A percentile compares a stretch with the other conserved stretches of the same genome.
These are phyloP conservation scores for Candida jianshihensis DNA, from an alignment of 805 yeast genomes.

Conservation along the genomic window DNA sequence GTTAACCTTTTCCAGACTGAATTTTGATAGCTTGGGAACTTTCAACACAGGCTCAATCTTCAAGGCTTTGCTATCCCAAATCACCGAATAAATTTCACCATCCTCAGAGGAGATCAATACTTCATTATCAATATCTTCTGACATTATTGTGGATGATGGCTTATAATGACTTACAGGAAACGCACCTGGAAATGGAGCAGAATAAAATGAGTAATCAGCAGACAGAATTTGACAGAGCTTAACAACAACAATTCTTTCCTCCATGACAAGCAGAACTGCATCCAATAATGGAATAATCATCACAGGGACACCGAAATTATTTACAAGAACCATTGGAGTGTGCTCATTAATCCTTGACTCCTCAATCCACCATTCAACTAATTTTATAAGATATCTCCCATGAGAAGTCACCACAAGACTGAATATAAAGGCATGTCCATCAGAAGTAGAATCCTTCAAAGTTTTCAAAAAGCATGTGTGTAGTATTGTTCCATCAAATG, in stretches of 20 bases:
- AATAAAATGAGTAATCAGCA: slow-evolving; percentile 34
- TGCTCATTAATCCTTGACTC: slow-evolving; percentile 28
- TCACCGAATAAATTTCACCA: slow-evolving; percentile 18
- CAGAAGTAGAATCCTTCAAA: slow-evolving; percentile 10
- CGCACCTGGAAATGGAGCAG: slow-evolving; percentile 13
- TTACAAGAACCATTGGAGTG: slow-evolving; percentile 34
- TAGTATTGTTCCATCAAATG: slow-evolving; percentile 34
- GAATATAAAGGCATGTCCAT: slow-evolving; percentile 29
- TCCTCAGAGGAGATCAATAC: slow-evolving; percentile 20
- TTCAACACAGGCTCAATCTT: slow-evolving; percentile 27
- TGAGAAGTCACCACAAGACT: slow-evolving; percentile 30
- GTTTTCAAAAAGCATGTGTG: slow-evolving; percentile 38
- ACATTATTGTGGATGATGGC: slow-evolving; percentile 21
- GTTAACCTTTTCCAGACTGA: slow-evolving; percentile 12
- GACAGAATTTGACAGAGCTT: slow-evolving; percentile 40
- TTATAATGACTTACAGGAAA: slow-evolving; percentile 36
- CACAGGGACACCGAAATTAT: slow-evolving; percentile 34
- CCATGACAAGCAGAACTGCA: slow-evolving; percentile 33
- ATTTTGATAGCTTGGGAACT: slow-evolving; percentile 29
- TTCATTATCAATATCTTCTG: slow-evolving; percentile 9
- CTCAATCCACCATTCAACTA: slow-evolving; percentile 35
- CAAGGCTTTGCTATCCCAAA: slow-evolving; percentile 17
- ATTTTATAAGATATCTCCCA: slow-evolving; percentile 29
- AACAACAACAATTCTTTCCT: slow-evolving; percentile 28
- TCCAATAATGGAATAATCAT: slow-evolving; percentile 34